Evolutionary conservation across 108 stramenopile genomes (phyloP).

Genomic region (Epithemia pelagica): DNA sequence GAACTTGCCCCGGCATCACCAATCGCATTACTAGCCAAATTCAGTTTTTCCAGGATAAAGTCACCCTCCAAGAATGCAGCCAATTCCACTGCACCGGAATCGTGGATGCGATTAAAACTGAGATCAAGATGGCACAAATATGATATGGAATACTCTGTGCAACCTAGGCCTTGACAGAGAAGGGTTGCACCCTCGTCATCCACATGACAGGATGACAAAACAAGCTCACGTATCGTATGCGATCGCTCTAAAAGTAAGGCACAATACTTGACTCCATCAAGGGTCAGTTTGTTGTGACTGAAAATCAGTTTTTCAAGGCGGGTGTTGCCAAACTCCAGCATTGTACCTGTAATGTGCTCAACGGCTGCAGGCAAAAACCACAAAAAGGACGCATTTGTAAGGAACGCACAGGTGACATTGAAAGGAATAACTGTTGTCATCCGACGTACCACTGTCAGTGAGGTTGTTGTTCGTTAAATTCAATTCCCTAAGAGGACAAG

Average conservation of each 20-base stretch:
- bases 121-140: constrained; percentile 35
- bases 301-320: constrained; percentile 16
- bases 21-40: constrained; percentile 33
- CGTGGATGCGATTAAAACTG: constrained; percentile 38
- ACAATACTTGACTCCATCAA: constrained; percentile 32
- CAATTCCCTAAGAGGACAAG: neutral
- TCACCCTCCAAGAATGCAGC: constrained; percentile 23
- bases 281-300: constrained; percentile 20
- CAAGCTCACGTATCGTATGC: constrained; percentile 23
- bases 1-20: constrained; percentile 27
- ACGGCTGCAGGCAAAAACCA: constrained; percentile 23
- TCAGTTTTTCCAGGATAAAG: constrained; percentile 23
- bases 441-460: neutral
- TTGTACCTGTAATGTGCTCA: constrained; percentile 14
- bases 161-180: constrained; percentile 18
- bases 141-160: constrained; percentile 9
- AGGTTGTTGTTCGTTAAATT: neutral
- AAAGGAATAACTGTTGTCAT: neutral
- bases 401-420: neutral
- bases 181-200: constrained; percentile 21
- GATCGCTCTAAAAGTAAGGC: constrained; percentile 23
- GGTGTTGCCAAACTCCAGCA: constrained; percentile 14
- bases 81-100: constrained; percentile 27
- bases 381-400: constrained; percentile 23
- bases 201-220: constrained; percentile 13